Base-by-base conservation (phyloP, 176 grass and related monocot species). In the Metroxylon sagu region DNA sequence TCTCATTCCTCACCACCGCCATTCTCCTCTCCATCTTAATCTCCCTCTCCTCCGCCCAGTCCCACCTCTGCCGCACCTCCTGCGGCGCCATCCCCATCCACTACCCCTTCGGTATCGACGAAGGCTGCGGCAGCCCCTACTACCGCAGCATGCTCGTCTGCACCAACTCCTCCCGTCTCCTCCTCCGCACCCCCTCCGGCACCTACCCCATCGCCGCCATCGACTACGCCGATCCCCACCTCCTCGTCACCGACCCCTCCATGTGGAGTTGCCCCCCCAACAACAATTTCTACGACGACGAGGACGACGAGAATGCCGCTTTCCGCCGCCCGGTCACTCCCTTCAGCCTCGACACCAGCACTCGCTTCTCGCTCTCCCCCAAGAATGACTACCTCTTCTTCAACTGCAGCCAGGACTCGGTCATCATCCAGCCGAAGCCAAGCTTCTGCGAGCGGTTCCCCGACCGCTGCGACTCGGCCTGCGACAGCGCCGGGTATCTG, bases 311-410 rank as follows among this genome's bases (percentile, higher is more conserved):
- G 57, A 7, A 10, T 10, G 35, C 7, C 35, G 35, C 2, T 43
- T 43, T 43, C 35, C 23, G 48, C 50, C n/a, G 25, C 29, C 18
- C 49, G 49, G 70, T 64, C 48, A 56, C 72, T 43, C 81, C 92
- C 4, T 97, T 97, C 54, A 97, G 87, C 66, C 84, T 97, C 25
- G 87, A 97, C 83, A 91, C 92, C 30, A 97, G 92, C 77, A 97
- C 87, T 56, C 76, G 87, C 53, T 88, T 91, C 73, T 85, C 87
- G 25, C 87, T 97, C 68, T 97, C 87, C 14, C 17, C 80, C 4
- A 63, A 76, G 70, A 97, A 97, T 61, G 86, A 97, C 25, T 87
- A 85, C 81, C 78, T 97, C 53, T 97, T 97, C 78, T 88, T 97
- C 66, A 71, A 83, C 75, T 97, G 87, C 71, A 85, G 87, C 68